These are phyloP conservation scores for Hypoxylon sp. DNA, from an alignment of 2,329 filamentous ascomycete genomes.

Conservation along the genomic window DNA sequence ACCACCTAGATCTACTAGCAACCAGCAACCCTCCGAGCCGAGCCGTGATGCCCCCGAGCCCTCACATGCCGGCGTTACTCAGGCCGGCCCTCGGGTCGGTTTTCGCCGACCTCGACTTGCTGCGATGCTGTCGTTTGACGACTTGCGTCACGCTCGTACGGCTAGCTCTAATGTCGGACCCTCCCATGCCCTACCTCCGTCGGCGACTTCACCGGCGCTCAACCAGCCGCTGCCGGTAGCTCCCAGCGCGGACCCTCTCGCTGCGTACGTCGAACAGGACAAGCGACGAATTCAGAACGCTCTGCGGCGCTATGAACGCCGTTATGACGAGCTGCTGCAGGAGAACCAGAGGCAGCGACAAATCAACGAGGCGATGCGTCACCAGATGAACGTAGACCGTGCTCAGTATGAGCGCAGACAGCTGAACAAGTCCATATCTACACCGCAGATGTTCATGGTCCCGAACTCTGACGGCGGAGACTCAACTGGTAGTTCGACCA, in stretches of 20 bases:
- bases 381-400: neutral
- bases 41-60: too few species aligned
- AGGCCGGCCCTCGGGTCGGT: neutral
- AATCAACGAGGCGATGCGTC: neutral
- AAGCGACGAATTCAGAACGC: neutral
- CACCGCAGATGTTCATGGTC: neutral
- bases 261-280: constrained; percentile 17
- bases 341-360: neutral
- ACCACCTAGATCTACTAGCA: neutral
- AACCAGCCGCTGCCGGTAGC: neutral
- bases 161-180: neutral
- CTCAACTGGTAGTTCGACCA: neutral
- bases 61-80: neutral
- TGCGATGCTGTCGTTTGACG: neutral
- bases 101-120: neutral
- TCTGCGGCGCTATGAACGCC: neutral
- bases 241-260: constrained; percentile 11
- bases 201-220: neutral
- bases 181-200: neutral
- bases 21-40: neutral
- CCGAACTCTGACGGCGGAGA: neutral
- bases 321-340: neutral
- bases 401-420: neutral
- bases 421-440: neutral
- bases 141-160: neutral